Evolutionary conservation across 2,329 filamentous ascomycete species (phyloP).

Genomic region (Monilinia laxa): DNA sequence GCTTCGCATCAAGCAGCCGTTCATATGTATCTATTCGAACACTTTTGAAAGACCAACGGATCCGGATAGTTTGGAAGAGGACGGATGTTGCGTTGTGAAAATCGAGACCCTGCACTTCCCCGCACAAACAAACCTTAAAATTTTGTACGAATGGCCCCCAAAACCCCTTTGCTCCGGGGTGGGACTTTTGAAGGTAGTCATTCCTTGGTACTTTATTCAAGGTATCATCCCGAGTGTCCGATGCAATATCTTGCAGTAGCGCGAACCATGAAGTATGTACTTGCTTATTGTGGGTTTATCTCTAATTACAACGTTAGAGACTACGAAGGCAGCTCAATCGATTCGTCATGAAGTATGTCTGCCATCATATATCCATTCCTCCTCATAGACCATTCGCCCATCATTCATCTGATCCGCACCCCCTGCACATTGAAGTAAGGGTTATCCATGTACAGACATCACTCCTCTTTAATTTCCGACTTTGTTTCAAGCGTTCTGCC

Average conservation of each 20-base stretch:
- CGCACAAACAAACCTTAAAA: conserved; percentile 3
- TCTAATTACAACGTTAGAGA: not conserved
- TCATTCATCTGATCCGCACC: no score
- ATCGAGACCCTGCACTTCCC: not conserved
- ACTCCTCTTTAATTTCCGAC: not conserved
- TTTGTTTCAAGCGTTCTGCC: not conserved
- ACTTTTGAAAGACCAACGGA: not conserved
- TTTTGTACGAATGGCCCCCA: not conserved
- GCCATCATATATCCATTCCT: not conserved
- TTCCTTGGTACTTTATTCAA: not conserved
- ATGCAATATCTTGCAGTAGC: conserved; percentile 1
- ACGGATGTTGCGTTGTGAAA: no score
- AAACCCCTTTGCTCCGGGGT: not conserved
- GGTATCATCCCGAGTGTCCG: not conserved
- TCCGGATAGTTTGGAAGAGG: not conserved
- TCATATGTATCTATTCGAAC: not conserved
- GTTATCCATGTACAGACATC: no score
- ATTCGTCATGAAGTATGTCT: not conserved
- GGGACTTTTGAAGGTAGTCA: not conserved
- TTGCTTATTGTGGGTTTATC: not conserved
- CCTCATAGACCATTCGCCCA: not conserved
- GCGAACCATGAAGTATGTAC: not conserved
- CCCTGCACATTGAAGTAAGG: no score
- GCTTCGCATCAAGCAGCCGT: not conserved
- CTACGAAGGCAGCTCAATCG: not conserved